Conservation (phyloP, 75 land plant genomes). For the Selaginella tamariscina region DNA sequence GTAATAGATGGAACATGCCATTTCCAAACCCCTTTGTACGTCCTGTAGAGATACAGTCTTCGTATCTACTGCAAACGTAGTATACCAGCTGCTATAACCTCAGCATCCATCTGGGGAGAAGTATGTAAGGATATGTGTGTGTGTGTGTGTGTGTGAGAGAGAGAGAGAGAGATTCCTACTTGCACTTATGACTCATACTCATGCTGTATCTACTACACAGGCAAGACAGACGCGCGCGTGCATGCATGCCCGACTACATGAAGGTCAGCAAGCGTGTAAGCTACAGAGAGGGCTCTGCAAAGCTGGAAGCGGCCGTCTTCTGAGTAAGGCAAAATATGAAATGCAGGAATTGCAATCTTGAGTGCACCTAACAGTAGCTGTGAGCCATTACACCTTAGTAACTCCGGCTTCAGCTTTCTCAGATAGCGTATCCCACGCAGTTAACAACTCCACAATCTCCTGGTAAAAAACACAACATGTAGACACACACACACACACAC, state of each 20-base stretch:
- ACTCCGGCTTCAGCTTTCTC: slow-evolving; percentile 38
- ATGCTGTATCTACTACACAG: too few species aligned
- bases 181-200: too few species aligned
- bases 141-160: too few species aligned
- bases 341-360: slow-evolving; percentile 59
- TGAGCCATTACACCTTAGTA: slow-evolving; percentile 32
- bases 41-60: slow-evolving; percentile 34
- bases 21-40: slow-evolving; percentile 43
- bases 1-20: slow-evolving; percentile 49
- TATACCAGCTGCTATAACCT: slow-evolving; percentile 73
- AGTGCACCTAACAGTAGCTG: slow-evolving; percentile 48
- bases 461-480: too few species aligned
- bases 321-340: slow-evolving; percentile 29
- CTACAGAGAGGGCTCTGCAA: slow-evolving; percentile 53
- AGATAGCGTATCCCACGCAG: slow-evolving; percentile 79
- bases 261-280: slow-evolving; percentile 76
- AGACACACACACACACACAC: too few species aligned
- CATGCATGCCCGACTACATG: slow-evolving; percentile 60
- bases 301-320: slow-evolving; percentile 68
- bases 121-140: background rate
- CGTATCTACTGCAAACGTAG: slow-evolving; percentile 47
- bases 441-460: too few species aligned
- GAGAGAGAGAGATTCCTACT: background rate
- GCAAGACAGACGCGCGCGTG: too few species aligned
- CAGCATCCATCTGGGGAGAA: slow-evolving; percentile 76